Evolutionary conservation across 768 basidiomycete genomes (phyloP).

Genomic region (Tubosaeta sp.): DNA sequence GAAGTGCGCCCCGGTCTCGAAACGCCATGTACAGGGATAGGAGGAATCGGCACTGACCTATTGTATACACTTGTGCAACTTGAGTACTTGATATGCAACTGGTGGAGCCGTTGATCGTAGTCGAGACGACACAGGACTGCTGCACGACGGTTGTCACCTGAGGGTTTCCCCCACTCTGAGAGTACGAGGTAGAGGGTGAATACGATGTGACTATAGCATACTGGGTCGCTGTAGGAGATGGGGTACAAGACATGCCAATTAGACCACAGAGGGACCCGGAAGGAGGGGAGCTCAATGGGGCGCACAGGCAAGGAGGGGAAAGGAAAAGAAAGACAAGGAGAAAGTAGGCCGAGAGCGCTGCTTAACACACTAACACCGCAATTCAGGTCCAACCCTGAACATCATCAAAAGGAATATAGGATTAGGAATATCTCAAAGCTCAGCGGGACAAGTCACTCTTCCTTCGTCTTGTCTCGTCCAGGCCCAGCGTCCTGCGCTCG

Average conservation of each 20-base stretch:
- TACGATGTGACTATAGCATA: conserved; percentile 37
- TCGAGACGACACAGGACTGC: conserved; percentile 32
- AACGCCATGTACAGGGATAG: neutral
- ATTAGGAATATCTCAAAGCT: conserved; percentile 36
- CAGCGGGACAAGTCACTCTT: conserved; percentile 16
- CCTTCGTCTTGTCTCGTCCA: conserved; percentile 12
- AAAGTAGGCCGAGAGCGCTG: neutral
- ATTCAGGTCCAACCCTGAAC: neutral
- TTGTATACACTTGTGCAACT: conserved; percentile 29
- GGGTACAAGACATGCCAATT: conserved; percentile 34
- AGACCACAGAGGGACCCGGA: neutral
- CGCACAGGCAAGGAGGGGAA: neutral
- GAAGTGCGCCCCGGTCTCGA: conserved; percentile 18
- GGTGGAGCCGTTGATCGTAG: conserved; percentile 21
- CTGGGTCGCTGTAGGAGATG: conserved; percentile 41
- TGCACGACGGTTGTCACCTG: conserved; percentile 32
- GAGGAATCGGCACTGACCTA: conserved; percentile 29
- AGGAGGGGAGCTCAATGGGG: too few species aligned
- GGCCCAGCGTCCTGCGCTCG: conserved; percentile 19
- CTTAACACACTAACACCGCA: neutral
- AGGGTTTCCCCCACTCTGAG: conserved; percentile 29
- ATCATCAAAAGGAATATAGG: too few species aligned
- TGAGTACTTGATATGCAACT: conserved; percentile 27
- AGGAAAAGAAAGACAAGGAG: neutral
- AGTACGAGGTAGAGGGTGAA: conserved; percentile 33